phyloP scores from a whole-genome alignment of 202 grass and related monocot species.

The Brachypodium distachyon region DNA sequence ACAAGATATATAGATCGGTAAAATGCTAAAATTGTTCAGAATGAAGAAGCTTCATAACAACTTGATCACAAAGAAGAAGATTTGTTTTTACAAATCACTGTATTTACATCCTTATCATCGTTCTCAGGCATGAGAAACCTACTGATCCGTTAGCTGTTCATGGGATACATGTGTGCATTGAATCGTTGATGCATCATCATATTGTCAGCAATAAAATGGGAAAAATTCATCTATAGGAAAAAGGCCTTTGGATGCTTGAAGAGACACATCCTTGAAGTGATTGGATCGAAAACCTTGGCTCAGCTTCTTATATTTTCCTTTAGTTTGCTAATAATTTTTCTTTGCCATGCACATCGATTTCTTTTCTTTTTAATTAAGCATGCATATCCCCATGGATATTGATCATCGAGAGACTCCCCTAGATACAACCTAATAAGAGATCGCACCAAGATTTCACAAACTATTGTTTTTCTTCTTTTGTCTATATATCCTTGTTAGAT shows the following conservation, averaged over 20 bases:
- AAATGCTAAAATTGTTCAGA: no score
- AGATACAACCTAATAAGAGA: background rate
- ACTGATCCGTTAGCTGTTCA: no score
- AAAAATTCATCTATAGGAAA: background rate
- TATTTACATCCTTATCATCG: no score
- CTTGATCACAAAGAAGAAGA: no score
- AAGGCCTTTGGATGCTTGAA: slow-evolving; percentile 4
- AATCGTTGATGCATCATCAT: no score
- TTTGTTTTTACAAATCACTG: no score
- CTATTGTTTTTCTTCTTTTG: background rate
- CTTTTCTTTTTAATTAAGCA: background rate
- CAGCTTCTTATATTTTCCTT: background rate
- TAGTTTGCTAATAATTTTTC: background rate
- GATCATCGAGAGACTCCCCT: slow-evolving; percentile 5
- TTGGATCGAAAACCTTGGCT: no score
- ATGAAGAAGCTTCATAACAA: no score
- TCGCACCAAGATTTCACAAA: background rate
- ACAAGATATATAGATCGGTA: no score
- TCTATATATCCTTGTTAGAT: background rate
- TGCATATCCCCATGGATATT: background rate
- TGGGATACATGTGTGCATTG: no score
- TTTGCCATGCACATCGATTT: background rate
- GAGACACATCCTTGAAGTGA: no score
- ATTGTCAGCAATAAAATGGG: background rate
- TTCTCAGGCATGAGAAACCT: background rate